Conservation (phyloP, 495 filamentous ascomycete species). For the Penicillium angulare region DNA sequence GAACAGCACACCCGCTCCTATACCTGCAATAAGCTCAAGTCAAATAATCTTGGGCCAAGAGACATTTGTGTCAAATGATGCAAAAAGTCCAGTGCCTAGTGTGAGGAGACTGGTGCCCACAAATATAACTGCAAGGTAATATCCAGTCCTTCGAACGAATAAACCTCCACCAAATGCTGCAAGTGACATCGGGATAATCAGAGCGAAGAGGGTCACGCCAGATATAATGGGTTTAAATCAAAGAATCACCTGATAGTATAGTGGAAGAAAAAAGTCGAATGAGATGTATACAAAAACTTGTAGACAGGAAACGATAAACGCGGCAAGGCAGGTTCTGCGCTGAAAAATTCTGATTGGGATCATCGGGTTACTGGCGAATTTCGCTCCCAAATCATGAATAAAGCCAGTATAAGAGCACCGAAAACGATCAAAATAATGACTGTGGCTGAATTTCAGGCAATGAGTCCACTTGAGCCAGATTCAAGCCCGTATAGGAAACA, state of each 20-base stretch:
- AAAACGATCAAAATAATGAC: not conserved
- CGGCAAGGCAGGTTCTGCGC: not conserved
- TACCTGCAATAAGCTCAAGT: constrained; percentile 48
- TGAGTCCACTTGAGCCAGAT: not conserved
- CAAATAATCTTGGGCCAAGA: constrained; percentile 61
- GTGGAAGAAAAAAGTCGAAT: constrained; percentile 6
- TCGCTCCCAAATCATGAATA: constrained; percentile 3
- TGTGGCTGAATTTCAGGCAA: not conserved
- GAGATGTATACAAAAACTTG: constrained; percentile 6
- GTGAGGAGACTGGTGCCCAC: constrained; percentile 55
- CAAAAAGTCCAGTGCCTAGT: constrained; percentile 60
- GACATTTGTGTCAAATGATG: constrained; percentile 49
- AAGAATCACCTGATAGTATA: constrained; percentile 8
- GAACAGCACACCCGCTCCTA: constrained; percentile 67
- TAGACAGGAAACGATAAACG: constrained; percentile 2
- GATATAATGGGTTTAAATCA: constrained; percentile 2
- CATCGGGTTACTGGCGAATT: constrained; percentile 2
- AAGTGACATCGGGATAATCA: constrained; percentile 5
- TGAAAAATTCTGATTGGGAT: constrained; percentile 5
- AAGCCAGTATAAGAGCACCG: not conserved
- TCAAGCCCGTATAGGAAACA: not conserved
- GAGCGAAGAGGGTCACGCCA: constrained; percentile 4
- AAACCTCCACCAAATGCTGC: constrained; percentile 23
- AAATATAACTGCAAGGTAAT: constrained; percentile 44
- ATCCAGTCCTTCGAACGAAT: constrained; percentile 27